Percentiles rank a stretch among this genome's conserved stretches.
Evolutionary conservation across 139 green algal species (phyloP).

Genomic region (Picochlorum costavermella): DNA sequence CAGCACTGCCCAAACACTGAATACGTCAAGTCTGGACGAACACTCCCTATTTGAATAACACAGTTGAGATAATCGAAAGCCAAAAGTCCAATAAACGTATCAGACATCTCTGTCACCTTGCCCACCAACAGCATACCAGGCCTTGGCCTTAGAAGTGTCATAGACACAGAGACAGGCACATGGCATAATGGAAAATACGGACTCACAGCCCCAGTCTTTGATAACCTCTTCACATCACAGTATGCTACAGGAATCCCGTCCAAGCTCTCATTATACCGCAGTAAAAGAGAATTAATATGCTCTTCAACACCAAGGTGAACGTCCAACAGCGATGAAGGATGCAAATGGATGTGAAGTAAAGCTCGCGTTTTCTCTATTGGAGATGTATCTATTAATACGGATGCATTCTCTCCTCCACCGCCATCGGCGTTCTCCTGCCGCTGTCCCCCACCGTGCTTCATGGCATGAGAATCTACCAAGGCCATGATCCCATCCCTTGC

Average conservation of each 20-base stretch:
- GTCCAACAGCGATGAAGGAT: slow-evolving; percentile 28
- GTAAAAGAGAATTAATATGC: slow-evolving; percentile 23
- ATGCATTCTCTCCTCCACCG: no score
- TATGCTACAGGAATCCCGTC: slow-evolving; percentile 42
- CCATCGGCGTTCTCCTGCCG: no score
- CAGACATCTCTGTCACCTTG: slow-evolving; percentile 47
- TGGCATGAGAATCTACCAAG: no score
- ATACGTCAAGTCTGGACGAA: slow-evolving; percentile 28
- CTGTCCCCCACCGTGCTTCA: no score
- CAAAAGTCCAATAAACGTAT: slow-evolving; percentile 56
- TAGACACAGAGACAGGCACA: slow-evolving; percentile 30
- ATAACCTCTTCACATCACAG: slow-evolving; percentile 19
- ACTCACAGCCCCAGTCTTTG: slow-evolving; percentile 33
- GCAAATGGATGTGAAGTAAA: slow-evolving; percentile 35
- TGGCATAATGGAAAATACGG: slow-evolving; percentile 48
- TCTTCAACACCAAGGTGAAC: slow-evolving; percentile 30
- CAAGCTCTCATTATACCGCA: slow-evolving; percentile 47
- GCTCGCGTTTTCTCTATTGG: neutral
- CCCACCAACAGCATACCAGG: slow-evolving; percentile 33
- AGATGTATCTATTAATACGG: neutral
- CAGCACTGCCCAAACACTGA: slow-evolving; percentile 23
- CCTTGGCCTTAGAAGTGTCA: slow-evolving; percentile 38
- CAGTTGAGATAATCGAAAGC: slow-evolving; percentile 64
- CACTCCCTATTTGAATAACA: slow-evolving; percentile 30
- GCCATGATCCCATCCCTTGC: no score